Evolutionary conservation across 306 rosid genomes (phyloP).

Genomic region (Citrullus colocynthis): DNA sequence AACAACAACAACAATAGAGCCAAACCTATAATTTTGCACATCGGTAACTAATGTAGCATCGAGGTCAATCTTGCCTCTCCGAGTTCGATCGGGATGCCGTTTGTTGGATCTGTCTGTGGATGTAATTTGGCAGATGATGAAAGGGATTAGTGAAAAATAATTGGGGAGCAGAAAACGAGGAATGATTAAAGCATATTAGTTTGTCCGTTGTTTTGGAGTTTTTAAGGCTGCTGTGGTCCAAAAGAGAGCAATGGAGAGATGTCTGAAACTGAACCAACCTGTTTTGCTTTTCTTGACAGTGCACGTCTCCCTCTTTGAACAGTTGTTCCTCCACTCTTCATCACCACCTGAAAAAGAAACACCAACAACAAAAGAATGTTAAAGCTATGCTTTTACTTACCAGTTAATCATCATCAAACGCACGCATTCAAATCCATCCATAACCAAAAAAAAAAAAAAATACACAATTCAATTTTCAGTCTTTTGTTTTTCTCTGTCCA

Average conservation of each 20-base stretch:
- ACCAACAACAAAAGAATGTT: conserved; percentile 31
- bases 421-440: conserved; percentile 22
- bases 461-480: background rate
- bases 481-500: background rate
- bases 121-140: conserved; percentile 8
- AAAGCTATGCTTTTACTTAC: conserved; percentile 53
- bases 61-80: conserved; percentile 54
- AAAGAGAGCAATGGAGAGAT: conserved; percentile 21
- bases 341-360: conserved; percentile 75
- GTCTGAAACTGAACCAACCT: conserved; percentile 82
- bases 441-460: background rate
- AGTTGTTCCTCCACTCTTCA: conserved; percentile 75
- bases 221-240: conserved; percentile 49
- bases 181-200: background rate
- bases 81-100: conserved; percentile 52
- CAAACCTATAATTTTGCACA: conserved; percentile 64
- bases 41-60: conserved; percentile 55
- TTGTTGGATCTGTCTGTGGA: conserved; percentile 57
- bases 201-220: conserved; percentile 1
- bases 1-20: background rate
- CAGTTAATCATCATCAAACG: conserved; percentile 27
- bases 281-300: conserved; percentile 77
- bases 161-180: background rate
- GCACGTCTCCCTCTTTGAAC: conserved; percentile 70
- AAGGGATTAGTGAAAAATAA: background rate